These are phyloP conservation scores for Evansstolkia leycettana DNA, from an alignment of 495 filamentous ascomycete genomes.

Conservation along the genomic window DNA sequence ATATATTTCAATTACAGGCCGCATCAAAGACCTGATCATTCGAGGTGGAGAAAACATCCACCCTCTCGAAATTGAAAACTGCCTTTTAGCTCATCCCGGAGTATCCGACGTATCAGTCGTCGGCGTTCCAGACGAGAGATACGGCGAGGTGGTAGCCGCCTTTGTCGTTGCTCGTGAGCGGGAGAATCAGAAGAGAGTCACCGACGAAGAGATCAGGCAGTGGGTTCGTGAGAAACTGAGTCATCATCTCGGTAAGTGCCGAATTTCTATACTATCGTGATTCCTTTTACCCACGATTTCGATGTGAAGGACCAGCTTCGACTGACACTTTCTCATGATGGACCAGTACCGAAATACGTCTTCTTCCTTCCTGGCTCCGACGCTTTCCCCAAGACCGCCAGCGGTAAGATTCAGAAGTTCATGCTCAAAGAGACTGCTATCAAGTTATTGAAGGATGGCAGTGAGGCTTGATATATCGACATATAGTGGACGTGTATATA, in stretches of 20 bases:
- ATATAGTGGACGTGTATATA: no score
- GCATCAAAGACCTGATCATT: conserved; percentile 89
- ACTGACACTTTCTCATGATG: no score
- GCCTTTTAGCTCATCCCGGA: conserved; percentile 56
- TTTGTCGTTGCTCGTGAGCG: conserved; percentile 51
- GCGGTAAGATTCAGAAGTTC: conserved; percentile 96
- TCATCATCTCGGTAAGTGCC: conserved; percentile 53
- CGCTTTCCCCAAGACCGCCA: conserved; percentile 83
- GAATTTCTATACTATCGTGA: no score
- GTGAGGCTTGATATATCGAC: no score
- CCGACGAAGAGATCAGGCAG: conserved; percentile 41
- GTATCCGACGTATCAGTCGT: conserved; percentile 71
- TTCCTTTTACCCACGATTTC: no score
- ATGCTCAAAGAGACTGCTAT: conserved; percentile 60
- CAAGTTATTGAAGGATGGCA: conserved; percentile 24
- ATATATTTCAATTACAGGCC: conserved; percentile 58
- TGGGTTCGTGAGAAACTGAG: conserved; percentile 68
- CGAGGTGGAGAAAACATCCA: conserved; percentile 93
- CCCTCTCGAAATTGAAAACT: conserved; percentile 88
- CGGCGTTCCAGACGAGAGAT: conserved; percentile 68
- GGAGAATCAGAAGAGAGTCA: conserved; percentile 4
- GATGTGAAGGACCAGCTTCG: no score
- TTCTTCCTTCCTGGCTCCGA: conserved; percentile 53
- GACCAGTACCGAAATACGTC: conserved; percentile 81
- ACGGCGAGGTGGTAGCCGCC: conserved; percentile 78